These are phyloP conservation scores for Leishmania aethiopica DNA, from an alignment of 208 protist genomes.

Conservation along the genomic window DNA sequence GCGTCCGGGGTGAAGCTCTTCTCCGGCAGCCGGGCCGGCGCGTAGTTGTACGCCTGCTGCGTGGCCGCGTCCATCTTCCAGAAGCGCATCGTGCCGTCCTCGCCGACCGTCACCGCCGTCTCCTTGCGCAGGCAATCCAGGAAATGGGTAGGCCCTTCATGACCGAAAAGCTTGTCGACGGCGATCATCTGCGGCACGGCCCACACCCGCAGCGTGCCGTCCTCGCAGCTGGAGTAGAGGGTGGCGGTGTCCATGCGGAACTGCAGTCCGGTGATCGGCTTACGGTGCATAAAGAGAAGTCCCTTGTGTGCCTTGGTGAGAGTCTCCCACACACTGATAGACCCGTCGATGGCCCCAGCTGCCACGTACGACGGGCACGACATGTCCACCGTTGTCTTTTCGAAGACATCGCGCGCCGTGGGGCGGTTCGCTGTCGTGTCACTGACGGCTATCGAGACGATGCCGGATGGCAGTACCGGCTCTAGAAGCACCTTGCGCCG, in stretches of 20 bases:
- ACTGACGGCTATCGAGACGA: slow-evolving; percentile 80
- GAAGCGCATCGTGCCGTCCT: slow-evolving; percentile 89
- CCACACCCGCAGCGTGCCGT: slow-evolving; percentile 90
- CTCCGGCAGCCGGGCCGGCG: slow-evolving; percentile 14
- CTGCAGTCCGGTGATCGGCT: slow-evolving; percentile 80
- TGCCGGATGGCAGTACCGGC: slow-evolving; percentile 56
- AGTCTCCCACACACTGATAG: slow-evolving; percentile 86
- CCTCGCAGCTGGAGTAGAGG: slow-evolving; percentile 74
- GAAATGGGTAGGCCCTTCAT: slow-evolving; percentile 65
- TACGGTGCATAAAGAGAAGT: slow-evolving; percentile 84
- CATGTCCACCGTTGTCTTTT: slow-evolving; percentile 80
- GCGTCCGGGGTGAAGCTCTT: neutral
- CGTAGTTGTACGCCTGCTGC: slow-evolving; percentile 72
- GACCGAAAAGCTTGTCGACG: slow-evolving; percentile 89
- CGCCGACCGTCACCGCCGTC: slow-evolving; percentile 77
- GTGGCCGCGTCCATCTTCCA: slow-evolving; percentile 90
- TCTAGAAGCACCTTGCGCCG: slow-evolving; percentile 61
- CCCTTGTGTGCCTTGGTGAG: slow-evolving; percentile 62
- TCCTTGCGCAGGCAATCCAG: slow-evolving; percentile 73
- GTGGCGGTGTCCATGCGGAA: slow-evolving; percentile 73
- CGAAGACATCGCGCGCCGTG: slow-evolving; percentile 72
- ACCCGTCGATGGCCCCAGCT: slow-evolving; percentile 74
- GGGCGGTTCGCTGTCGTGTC: slow-evolving; percentile 70
- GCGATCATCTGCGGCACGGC: slow-evolving; percentile 83
- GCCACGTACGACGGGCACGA: slow-evolving; percentile 85